These are phyloP conservation scores for Lepidium sativum DNA, from an alignment of 345 rosid species.

Conservation along the genomic window DNA sequence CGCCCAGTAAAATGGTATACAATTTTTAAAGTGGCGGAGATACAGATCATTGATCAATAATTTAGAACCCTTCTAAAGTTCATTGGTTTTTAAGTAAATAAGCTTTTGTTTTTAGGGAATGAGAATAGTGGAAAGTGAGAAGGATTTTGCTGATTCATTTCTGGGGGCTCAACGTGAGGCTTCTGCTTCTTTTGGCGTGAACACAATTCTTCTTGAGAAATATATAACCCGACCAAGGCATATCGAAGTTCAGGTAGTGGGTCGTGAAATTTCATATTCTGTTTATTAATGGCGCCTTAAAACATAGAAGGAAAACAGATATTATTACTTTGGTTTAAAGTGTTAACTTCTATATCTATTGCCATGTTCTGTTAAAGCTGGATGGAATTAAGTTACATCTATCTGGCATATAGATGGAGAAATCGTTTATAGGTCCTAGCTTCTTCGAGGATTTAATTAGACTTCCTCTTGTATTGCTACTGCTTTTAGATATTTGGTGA, in stretches of 20 bases:
- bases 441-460: constrained; percentile 6
- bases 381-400: too few species aligned
- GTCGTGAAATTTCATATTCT: background rate
- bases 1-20: background rate
- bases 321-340: too few species aligned
- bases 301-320: too few species aligned
- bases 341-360: too few species aligned
- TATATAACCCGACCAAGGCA: constrained; percentile 88
- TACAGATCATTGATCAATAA: background rate
- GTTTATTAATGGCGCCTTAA: too few species aligned
- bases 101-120: constrained; percentile 59
- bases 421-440: too few species aligned
- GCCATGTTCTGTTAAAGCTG: too few species aligned
- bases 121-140: constrained; percentile 68
- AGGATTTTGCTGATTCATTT: constrained; percentile 71
- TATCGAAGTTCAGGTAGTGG: constrained; percentile 84
- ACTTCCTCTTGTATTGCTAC: constrained; percentile 4
- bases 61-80: background rate
- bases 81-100: constrained; percentile 14
- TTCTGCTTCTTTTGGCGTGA: constrained; percentile 85
- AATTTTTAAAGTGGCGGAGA: background rate
- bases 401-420: too few species aligned
- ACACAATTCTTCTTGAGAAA: constrained; percentile 87
- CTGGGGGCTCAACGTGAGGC: constrained; percentile 95
- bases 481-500: constrained; percentile 69